Base-by-base conservation (phyloP, 768 basidiomycete genomes). In the Leucosporidium creatinivorum region DNA sequence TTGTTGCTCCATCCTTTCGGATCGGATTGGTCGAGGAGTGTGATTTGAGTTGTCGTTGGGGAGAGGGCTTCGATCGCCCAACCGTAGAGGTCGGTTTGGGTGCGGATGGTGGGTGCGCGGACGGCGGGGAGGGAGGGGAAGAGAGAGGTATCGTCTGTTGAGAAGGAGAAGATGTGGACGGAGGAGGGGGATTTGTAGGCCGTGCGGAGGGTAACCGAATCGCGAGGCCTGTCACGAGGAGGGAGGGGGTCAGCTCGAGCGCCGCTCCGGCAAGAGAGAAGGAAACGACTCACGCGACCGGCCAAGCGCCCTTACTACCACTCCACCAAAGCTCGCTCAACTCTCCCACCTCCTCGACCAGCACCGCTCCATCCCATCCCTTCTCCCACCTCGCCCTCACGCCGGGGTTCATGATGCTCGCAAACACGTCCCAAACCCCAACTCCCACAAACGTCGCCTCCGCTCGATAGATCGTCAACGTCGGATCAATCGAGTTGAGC, bases 1-100 rank as follows among this genome's bases (percentile, higher is more conserved):
- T 97, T 98, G 79, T 90, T 92, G 8, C 91, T 86, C 93, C 94
- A 97, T 56, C 93, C 93, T 78, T 93, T 91, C 9, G 93, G 93
- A 77, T 99, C 94, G 17, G 91, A 93, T 78, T 98, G 96, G 75
- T 98, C 94, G 7, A 99, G 83, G 1, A 99, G 81, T 0, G 93
- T 96, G 68, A 99, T 85, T 17, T 89, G 85, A 0, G 93, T 96
- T 2, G 96, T 98, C 3, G 86, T 97, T 0, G 94, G 96, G 1
- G 93, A 97, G 13, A 99, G 81, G 0, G 89, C 84, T 78, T 98
- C 94, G 73, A 99, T 92, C 1, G 94, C 90, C 90, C 93, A 98
- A 57, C 94, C 96, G 79, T 92, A 93, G n/a, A 99, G 81, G 76
- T 96, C 93, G n/a, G 94, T 87, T 77, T 98, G 93, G 0, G 90